Base-by-base conservation (phyloP, 345 rosid species). In the Leavenworthia alabamica region DNA sequence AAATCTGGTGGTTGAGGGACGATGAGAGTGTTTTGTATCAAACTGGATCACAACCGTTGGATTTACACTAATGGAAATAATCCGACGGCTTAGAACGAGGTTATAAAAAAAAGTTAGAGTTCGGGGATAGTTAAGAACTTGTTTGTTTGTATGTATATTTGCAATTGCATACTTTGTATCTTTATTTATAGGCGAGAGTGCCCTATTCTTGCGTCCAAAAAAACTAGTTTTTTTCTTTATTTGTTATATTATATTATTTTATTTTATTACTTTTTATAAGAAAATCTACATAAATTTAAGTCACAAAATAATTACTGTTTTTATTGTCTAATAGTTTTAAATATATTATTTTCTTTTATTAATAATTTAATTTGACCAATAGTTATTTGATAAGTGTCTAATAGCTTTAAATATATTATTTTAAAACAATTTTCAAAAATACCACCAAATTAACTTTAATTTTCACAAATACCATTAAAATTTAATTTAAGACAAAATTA, bases 1-100 rank as follows among this genome's bases (percentile, higher is more conserved):
- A 44, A 62, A 70, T 70, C 74, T 37, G 74, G 74, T 62, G 74
- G 68, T 62, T 62, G 69, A 69, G 67, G 60, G 67, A 60, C 59
- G 72, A 68, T 24, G 72, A 67, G 66, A 59, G 40, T 20, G 26
- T 49, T n/a, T 44, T 31, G 26, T 1, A 50, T 54, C 29, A 7
- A 55, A 70, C 56, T 37, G 51, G 52, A 70, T 70, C 49, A 20
- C 36, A 13, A 40, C 69, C 74, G 74, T 70, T 62, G 69, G 74
- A 62, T 62, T 62, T 29, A 55, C 31, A 56, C 40, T 13, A 17
- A 23, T 3, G 8, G 51, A 28, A 17, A 24, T 29, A 62, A 70
- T 70, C 74, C n/a, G 68, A 70, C 74, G 68, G 64, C 31, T 3
- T 26, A 37, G 3, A 45, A 33, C 17, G 32, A 55, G 31, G 11